Evolutionary conservation across 2,329 filamentous ascomycete genomes (phyloP).

Genomic region (Fusarium buharicum): DNA sequence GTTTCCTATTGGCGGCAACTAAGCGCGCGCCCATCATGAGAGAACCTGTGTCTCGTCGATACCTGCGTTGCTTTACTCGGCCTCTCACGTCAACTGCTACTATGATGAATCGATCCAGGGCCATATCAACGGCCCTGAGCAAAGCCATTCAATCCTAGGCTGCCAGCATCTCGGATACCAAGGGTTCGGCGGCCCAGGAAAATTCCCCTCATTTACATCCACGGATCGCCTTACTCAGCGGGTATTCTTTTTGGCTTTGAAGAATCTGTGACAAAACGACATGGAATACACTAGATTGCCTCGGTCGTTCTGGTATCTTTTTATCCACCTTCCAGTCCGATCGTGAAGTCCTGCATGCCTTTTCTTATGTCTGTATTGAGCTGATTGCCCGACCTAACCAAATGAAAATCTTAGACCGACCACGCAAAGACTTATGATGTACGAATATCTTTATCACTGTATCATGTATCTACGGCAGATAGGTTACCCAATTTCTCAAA

Average conservation of each 20-base stretch:
- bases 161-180: conserved; percentile 9
- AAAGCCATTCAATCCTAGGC: background rate
- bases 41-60: no score
- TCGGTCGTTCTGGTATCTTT: conserved; percentile 5
- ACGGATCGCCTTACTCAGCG: background rate
- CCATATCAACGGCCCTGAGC: background rate
- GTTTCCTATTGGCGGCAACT: no score
- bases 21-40: no score
- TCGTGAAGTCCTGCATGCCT: background rate
- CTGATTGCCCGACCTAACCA: background rate
- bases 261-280: background rate
- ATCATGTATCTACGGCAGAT: no score
- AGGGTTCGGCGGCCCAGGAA: background rate
- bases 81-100: background rate
- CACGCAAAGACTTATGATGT: no score
- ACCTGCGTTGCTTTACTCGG: background rate
- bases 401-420: rapidly evolving
- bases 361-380: no score
- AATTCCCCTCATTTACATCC: conserved; percentile 1
- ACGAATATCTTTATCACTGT: no score
- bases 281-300: background rate
- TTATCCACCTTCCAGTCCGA: background rate
- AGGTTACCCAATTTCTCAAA: no score
- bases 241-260: background rate
- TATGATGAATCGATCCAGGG: background rate